These are phyloP conservation scores for Diaporthe citrichinensis DNA, from an alignment of 2,329 filamentous ascomycete species.

Conservation along the genomic window DNA sequence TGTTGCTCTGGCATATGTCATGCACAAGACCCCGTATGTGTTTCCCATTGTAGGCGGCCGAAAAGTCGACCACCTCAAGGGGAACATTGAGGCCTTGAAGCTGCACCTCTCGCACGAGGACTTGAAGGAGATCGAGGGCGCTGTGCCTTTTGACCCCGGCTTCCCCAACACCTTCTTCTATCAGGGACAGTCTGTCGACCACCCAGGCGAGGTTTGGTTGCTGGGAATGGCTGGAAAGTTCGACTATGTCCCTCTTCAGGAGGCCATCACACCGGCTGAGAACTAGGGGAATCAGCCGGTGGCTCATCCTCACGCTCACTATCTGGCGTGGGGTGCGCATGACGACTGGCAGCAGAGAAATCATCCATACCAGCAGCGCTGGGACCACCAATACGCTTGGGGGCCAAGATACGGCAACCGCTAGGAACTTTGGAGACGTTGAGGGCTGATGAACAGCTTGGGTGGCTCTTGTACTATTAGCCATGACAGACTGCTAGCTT, in stretches of 20 bases:
- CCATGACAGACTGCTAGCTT: background rate
- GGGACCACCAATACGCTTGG: constrained; percentile 4
- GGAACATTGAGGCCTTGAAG: constrained; percentile 77
- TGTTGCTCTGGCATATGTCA: constrained; percentile 79
- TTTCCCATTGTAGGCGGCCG: constrained; percentile 81
- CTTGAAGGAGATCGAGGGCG: constrained; percentile 75
- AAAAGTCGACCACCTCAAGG: constrained; percentile 77
- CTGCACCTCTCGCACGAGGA: constrained; percentile 73
- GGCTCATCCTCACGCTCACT: background rate
- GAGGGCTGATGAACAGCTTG: background rate
- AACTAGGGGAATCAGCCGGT: constrained; percentile 16
- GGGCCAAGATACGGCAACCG: constrained; percentile 5
- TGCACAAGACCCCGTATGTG: constrained; percentile 79
- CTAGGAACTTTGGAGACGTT: constrained; percentile 14
- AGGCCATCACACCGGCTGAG: constrained; percentile 40
- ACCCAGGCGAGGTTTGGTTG: constrained; percentile 59
- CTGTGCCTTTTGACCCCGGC: constrained; percentile 73
- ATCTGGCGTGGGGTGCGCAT: background rate
- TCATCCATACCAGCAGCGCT: background rate
- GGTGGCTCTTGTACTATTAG: background rate
- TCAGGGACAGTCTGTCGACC: constrained; percentile 53
- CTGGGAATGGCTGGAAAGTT: constrained; percentile 62
- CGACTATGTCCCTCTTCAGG: constrained; percentile 63
- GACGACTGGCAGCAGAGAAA: constrained; percentile 16
- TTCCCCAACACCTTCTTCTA: constrained; percentile 75